Conservation (phyloP, 2,329 filamentous ascomycete species). For the Pseudohalonectria lignicola region DNA sequence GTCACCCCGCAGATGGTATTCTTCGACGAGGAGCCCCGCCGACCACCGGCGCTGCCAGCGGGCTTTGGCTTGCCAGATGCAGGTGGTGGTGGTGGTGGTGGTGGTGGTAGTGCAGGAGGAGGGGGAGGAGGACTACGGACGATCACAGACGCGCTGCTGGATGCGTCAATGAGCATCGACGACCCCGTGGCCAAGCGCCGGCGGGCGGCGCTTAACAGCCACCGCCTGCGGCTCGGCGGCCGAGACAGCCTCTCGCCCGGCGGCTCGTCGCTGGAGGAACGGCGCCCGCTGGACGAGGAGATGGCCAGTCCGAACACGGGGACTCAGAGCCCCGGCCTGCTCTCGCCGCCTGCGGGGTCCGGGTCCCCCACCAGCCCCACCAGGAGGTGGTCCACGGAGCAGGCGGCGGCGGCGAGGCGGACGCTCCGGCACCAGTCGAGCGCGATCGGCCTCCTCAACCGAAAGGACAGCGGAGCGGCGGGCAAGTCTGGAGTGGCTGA, state of each 20-base stretch:
- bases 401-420: conserved; percentile 29
- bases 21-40: conserved; percentile 66
- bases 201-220: conserved; percentile 38
- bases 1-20: conserved; percentile 83
- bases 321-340: conserved; percentile 11
- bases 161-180: conserved; percentile 83
- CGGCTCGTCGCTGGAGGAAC: conserved; percentile 20
- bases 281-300: conserved; percentile 18
- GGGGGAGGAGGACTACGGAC: too few species aligned
- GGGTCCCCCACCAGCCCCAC: conserved; percentile 10
- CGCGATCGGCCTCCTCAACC: conserved; percentile 46
- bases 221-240: conserved; percentile 32
- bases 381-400: conserved; percentile 25
- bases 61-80: conserved; percentile 11
- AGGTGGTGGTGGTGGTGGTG: too few species aligned
- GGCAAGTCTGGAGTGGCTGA: conserved; percentile 48
- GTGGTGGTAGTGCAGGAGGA: too few species aligned
- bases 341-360: conserved; percentile 17
- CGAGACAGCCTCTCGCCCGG: conserved; percentile 23
- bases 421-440: conserved; percentile 46
- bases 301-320: conserved; percentile 13
- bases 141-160: conserved; percentile 80
- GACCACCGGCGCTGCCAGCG: conserved; percentile 22
- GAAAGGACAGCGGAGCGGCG: conserved; percentile 48
- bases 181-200: conserved; percentile 46